Conservation (phyloP, 208 protist genomes). For the Leishmania guyanensis region DNA sequence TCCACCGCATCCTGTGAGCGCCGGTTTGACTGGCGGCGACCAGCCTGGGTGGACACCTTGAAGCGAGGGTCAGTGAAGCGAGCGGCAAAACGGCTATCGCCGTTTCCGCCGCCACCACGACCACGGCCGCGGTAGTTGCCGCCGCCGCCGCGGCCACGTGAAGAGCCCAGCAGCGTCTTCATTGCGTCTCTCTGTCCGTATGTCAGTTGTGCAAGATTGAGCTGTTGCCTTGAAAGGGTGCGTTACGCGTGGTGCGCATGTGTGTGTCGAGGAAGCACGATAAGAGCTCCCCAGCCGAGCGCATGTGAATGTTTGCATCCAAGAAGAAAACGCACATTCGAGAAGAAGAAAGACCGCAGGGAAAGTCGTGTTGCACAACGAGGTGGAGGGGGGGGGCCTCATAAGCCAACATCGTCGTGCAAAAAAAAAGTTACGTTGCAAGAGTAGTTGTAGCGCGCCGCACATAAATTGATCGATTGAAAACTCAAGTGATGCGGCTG, state of each 20-base stretch:
- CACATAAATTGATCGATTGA: background rate
- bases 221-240: background rate
- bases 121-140: constrained; percentile 42
- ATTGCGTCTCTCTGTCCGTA: constrained; percentile 26
- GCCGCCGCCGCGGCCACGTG: constrained; percentile 41
- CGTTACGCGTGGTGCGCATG: background rate
- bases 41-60: constrained; percentile 43
- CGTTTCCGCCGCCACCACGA: constrained; percentile 29
- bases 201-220: background rate
- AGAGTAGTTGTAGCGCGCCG: background rate
- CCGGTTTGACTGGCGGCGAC: constrained; percentile 6
- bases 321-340: background rate
- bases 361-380: background rate
- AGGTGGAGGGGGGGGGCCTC: background rate
- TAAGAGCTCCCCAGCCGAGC: background rate
- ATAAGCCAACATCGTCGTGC: background rate
- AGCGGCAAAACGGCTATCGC: constrained; percentile 73
- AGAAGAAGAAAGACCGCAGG: background rate
- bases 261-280: background rate
- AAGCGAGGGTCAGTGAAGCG: constrained; percentile 92
- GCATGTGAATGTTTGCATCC: background rate
- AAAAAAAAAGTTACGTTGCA: background rate
- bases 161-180: constrained; percentile 75
- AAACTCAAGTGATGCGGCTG: background rate
- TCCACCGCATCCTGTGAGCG: constrained; percentile 19